Conservation (phyloP, 2,329 filamentous ascomycete genomes). For the Pseudocercospora musae region DNA sequence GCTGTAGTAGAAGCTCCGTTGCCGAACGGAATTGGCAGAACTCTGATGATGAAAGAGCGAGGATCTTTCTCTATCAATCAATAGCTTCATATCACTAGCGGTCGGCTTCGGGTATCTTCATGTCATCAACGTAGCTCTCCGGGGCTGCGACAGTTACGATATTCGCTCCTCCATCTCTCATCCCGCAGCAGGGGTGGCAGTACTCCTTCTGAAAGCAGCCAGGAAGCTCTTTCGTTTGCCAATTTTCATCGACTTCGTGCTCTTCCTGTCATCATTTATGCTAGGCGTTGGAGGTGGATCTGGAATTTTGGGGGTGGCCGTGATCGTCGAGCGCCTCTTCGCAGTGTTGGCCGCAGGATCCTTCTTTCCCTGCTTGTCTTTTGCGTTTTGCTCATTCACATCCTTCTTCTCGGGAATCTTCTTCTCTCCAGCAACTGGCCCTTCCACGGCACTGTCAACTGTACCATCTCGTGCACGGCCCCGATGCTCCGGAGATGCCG, state of each 20-base stretch:
- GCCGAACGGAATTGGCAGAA: background rate
- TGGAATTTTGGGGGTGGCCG: conserved; percentile 29
- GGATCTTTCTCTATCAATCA: background rate
- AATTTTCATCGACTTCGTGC: conserved; percentile 34
- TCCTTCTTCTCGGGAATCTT: conserved; percentile 12
- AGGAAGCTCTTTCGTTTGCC: conserved; percentile 49
- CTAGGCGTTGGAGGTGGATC: conserved; percentile 12
- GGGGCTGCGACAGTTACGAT: background rate
- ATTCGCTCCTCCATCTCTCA: background rate
- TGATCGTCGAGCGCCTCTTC: conserved; percentile 30
- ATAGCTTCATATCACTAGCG: background rate
- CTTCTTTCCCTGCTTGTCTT: conserved; percentile 4
- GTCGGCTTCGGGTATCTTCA: conserved; percentile 4
- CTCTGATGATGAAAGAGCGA: background rate
- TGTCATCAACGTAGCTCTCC: background rate
- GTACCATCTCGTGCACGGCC: conserved; percentile 4
- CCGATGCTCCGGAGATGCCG: background rate
- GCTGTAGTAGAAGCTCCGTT: background rate
- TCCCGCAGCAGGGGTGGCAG: background rate
- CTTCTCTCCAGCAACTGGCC: background rate
- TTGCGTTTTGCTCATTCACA: conserved; percentile 1
- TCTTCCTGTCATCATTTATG: conserved; percentile 13
- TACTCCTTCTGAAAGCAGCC: conserved; percentile 39
- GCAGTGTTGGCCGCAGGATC: conserved; percentile 29
- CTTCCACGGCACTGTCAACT: conserved; percentile 2